phyloP scores from a whole-genome alignment of 352 stramenopile genomes.

The Phytophthora niederhauseri region DNA sequence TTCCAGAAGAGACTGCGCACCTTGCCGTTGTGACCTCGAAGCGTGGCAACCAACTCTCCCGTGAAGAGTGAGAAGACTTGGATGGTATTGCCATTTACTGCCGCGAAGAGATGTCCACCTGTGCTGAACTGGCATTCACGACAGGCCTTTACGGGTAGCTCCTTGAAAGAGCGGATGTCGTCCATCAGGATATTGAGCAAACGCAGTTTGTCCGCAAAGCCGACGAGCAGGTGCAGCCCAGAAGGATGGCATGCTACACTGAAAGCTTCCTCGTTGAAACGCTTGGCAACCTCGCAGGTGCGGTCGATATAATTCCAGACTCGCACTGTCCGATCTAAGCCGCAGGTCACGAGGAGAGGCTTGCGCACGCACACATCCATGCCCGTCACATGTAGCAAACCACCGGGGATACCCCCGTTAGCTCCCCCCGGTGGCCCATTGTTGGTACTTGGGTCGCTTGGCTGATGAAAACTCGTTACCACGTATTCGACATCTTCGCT shows the following conservation, averaged over 20 bases:
- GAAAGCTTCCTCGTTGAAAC: conserved; percentile 90
- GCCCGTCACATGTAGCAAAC: conserved; percentile 71
- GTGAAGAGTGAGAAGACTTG: conserved; percentile 94
- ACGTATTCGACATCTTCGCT: conserved; percentile 78
- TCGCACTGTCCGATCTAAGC: conserved; percentile 87
- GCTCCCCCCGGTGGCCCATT: conserved; percentile 20
- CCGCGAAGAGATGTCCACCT: conserved; percentile 93
- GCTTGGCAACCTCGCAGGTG: conserved; percentile 85
- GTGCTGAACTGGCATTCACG: conserved; percentile 85
- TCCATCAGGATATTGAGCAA: conserved; percentile 94
- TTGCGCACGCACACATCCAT: conserved; percentile 95
- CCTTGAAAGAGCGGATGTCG: conserved; percentile 86
- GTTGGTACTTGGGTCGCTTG: conserved; percentile 43
- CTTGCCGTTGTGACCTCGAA: conserved; percentile 95
- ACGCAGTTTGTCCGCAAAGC: conserved; percentile 91
- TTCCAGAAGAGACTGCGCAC: conserved; percentile 90
- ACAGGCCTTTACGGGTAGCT: conserved; percentile 86
- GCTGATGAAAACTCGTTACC: conserved; percentile 73
- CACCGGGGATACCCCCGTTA: conserved; percentile 26
- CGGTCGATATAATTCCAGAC: conserved; percentile 96
- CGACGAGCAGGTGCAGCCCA: conserved; percentile 89
- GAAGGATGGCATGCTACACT: conserved; percentile 92
- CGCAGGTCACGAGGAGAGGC: conserved; percentile 90
- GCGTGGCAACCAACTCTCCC: conserved; percentile 87
- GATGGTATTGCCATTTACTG: conserved; percentile 94